phyloP scores from a whole-genome alignment of 106 monocot genomes.

The Phalaenopsis equestris region DNA sequence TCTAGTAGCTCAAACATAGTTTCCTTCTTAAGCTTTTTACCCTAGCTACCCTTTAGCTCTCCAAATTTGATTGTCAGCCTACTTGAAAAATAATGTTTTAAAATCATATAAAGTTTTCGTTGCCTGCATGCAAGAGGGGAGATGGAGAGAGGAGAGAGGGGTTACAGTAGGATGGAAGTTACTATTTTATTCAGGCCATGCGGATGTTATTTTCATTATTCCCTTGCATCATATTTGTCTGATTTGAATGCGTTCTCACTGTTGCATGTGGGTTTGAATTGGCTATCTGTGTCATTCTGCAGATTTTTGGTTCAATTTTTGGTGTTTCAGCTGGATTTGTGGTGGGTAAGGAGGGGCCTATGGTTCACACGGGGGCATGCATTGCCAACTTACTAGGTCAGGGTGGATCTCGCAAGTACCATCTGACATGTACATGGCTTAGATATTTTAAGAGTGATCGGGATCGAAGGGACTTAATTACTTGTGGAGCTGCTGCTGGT shows the following conservation, averaged over 20 bases:
- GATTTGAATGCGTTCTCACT: not conserved
- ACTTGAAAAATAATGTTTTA: not conserved
- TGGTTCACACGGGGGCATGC: conserved; percentile 98
- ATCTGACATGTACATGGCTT: conserved; percentile 88
- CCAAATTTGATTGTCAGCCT: not conserved
- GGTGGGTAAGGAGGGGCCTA: conserved; percentile 93
- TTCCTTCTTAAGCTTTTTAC: not conserved
- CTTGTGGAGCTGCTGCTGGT: conserved; percentile 93
- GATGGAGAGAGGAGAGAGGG: not conserved
- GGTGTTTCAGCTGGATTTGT: conserved; percentile 93
- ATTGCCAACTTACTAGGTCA: conserved; percentile 87
- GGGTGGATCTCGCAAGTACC: conserved; percentile 93
- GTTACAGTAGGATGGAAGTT: not conserved
- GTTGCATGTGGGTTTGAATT: not conserved
- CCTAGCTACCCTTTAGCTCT: not conserved
- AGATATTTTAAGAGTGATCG: conserved; percentile 92
- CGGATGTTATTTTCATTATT: not conserved
- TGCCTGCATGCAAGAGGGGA: no score
- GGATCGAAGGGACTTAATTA: conserved; percentile 88
- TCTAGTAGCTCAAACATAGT: not conserved
- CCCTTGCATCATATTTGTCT: not conserved
- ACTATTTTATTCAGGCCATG: not conserved
- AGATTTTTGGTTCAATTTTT: conserved; percentile 93
- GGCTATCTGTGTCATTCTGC: not conserved
- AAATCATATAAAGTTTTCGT: not conserved